Evolutionary conservation across 2,329 filamentous ascomycete genomes (phyloP).

Genomic region (Ophiobolus disseminans): DNA sequence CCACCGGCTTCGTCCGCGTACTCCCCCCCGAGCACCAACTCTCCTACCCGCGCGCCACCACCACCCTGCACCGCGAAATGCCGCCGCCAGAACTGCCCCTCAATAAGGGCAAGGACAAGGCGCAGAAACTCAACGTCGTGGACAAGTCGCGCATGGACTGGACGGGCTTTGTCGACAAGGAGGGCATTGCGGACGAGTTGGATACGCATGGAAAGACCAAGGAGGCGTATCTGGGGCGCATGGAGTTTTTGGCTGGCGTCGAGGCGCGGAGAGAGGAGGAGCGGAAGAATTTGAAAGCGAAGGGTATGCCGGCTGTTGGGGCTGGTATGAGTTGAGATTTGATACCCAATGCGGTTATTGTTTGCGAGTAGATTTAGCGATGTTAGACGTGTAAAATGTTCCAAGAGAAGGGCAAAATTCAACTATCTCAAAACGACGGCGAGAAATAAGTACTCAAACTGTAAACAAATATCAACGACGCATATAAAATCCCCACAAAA

Average conservation of each 20-base stretch:
- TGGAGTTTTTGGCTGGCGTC: slow-evolving; percentile 67
- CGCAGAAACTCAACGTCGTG: slow-evolving; percentile 69
- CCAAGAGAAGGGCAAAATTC: no score
- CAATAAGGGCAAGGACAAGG: slow-evolving; percentile 48
- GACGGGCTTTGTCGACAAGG: slow-evolving; percentile 68
- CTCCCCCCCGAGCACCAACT: slow-evolving; percentile 55
- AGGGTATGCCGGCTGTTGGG: not conserved
- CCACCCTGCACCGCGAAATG: slow-evolving; percentile 8
- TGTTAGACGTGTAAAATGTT: no score
- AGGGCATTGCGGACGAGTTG: slow-evolving; percentile 67
- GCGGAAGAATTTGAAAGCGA: slow-evolving; percentile 53
- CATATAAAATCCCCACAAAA: no score
- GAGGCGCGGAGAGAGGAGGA: slow-evolving; percentile 65
- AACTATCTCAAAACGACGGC: no score
- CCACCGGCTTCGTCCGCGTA: slow-evolving; percentile 54
- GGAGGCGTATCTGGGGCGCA: slow-evolving; percentile 66
- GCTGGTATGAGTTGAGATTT: not conserved
- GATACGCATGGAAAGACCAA: slow-evolving; percentile 68
- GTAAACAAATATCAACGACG: no score
- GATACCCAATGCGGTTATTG: no score
- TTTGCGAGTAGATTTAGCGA: no score
- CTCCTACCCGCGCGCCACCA: slow-evolving; percentile 41
- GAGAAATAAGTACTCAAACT: no score
- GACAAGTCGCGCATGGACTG: slow-evolving; percentile 71
- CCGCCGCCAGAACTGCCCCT: slow-evolving; percentile 18